Percentiles rank a stretch among this genome's conserved stretches.
Conservation (phyloP, 164 flowering plant genomes). For the Umbellularia californica region DNA sequence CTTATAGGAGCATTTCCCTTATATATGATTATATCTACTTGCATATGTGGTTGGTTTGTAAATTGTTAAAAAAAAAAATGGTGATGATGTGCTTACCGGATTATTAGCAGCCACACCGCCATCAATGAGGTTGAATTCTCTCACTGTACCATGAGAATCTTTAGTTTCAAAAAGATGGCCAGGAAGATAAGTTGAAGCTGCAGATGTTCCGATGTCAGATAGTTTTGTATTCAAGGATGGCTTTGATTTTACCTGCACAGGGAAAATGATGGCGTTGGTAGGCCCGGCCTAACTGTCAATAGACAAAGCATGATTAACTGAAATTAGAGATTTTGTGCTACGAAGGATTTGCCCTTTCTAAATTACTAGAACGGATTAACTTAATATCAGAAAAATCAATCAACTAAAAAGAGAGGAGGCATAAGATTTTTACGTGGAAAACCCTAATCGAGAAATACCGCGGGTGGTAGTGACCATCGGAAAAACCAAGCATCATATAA, state of each 20-base stretch:
- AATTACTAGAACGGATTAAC: too few species aligned
- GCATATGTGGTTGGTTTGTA: background rate
- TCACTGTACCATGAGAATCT: conserved; percentile 14
- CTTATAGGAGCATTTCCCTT: too few species aligned
- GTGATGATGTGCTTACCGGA: conserved; percentile 20
- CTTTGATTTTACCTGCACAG: conserved; percentile 20
- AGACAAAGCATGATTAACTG: background rate
- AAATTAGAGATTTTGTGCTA: background rate
- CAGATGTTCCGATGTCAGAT: conserved; percentile 33
- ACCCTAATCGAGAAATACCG: too few species aligned
- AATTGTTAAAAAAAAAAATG: background rate
- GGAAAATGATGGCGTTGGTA: background rate
- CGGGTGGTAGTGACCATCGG: too few species aligned
- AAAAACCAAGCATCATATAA: too few species aligned
- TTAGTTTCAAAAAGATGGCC: conserved; percentile 24
- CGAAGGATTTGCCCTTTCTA: too few species aligned
- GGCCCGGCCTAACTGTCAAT: background rate
- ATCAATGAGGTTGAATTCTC: conserved; percentile 33
- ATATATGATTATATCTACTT: background rate
- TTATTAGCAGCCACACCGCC: conserved; percentile 36
- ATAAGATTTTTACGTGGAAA: too few species aligned
- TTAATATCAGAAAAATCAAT: too few species aligned
- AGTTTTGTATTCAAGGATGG: conserved; percentile 25
- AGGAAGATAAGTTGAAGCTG: conserved; percentile 39
- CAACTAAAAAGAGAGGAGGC: too few species aligned